Base-by-base conservation (phyloP, 495 filamentous ascomycete genomes). In the Aspergillus avenaceus region DNA sequence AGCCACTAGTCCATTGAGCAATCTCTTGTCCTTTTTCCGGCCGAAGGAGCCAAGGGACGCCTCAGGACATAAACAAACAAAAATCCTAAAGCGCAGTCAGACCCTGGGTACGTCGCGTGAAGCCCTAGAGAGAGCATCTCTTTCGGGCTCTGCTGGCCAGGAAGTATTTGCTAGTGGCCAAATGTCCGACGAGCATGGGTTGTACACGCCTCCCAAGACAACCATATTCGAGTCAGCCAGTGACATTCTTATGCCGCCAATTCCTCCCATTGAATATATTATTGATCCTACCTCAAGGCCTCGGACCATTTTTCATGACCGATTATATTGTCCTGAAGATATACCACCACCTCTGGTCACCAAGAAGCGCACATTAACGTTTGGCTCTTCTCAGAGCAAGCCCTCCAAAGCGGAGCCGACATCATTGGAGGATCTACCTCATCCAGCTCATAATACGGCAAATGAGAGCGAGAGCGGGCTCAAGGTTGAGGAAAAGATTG, bases 401-500 rank as follows among this genome's bases (percentile, higher is more conserved):
- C 52, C 49, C 36, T 56, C 64, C 0, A 58, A 59, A n/a, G 45
- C 58, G 1, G 44, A 47, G 1, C 56, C 58, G 23, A 14, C 29
- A 14, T 41, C 42, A 8, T 18, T 31, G 6, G 55, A 50, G n/a
- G 55, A 63, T 6, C n/a, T 44, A 36, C 48, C 48, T 12, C 32
- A 54, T 26, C 13, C 31, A 16, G 31, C 60, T 21, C 53, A 51
- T 32, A 24, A 59, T 7, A 42, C 26, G 14, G 32, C 16, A 36
- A 57, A 62, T 34, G 43, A 55, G n/a, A 56, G 71, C 37, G 64
- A 65, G 18, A 71, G 70, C 43, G 74, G 79, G 36, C 88, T 98
- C 79, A 87, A 84, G 54, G 88, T 97, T 6, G 93, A 98, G 64
- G 93, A 98, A 62, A 97, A 97, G 63, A 98, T 98, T 47, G 92